Evolutionary conservation across 352 stramenopile species (phyloP), one percentile per base, ranked within the genome.

Genomic region (Blastocystis sp.): DNA sequence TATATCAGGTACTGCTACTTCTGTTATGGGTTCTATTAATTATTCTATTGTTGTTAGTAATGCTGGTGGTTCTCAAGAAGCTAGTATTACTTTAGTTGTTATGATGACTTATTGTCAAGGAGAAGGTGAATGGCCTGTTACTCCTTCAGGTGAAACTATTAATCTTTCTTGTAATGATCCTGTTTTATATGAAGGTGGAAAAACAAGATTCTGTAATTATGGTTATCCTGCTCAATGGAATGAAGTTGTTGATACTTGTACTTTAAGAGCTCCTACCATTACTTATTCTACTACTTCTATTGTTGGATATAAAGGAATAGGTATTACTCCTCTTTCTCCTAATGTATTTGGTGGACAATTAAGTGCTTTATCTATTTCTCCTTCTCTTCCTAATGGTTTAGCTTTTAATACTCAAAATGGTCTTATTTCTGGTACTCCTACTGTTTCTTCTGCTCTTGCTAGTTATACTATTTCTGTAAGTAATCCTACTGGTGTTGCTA

Each of bases 121-220:
- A 30, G 52, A 62, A 24, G 52, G 52, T 11, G 52, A 62, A 25
- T 62, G 54, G 24, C 52, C 52, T 7, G 52, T 39, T 10, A 62
- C 52, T 11, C 18, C n/a, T 19, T 37, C 52, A 7, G 52, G 52
- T n/a, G 19, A 35, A 2, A 34, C 4, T 0, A n/a, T 44, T 9
- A 28, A 47, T 27, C 32, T 52, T n/a, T 10, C 52, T 19, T 62
- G 52, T 16, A 27, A 39, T 7, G 35, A 62, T 27, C 24, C 25
- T 21, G 23, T 47, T 11, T 13, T 43, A 27, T 62, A 35, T 39
- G 35, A 48, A 23, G 52, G 52, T n/a, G 37, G 28, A 31, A 31
- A 32, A 13, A 54, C 48, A 19, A 39, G 52, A 18, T 25, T 54
- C 18, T 62, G 52, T 32, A 13, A 16, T 11, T 32, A 24, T 23